Evolutionary conservation across 495 filamentous ascomycete species (phyloP).

Genomic region (Daldinia grandis): DNA sequence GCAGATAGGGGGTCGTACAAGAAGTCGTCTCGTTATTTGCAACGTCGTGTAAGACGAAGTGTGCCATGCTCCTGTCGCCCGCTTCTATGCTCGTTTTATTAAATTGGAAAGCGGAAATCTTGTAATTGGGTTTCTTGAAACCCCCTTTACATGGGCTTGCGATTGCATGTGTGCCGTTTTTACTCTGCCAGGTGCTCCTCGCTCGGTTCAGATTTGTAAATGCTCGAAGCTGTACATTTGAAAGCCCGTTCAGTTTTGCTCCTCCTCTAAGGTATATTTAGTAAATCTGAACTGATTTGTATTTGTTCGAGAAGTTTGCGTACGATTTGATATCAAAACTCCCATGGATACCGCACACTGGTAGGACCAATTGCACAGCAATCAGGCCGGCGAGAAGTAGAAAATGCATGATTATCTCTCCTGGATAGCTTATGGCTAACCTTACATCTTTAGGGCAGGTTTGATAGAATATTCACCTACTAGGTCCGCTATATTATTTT

Average conservation of each 20-base stretch:
- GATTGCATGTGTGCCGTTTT: not conserved
- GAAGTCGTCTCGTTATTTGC: conserved; percentile 18
- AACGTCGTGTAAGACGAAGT: conserved; percentile 22
- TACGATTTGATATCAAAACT: conserved; percentile 1
- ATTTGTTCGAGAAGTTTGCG: not conserved
- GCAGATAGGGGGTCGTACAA: conserved; percentile 37
- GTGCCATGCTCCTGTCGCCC: conserved; percentile 24
- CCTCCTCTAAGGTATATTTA: conserved; percentile 2
- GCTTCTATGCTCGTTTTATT: conserved; percentile 22
- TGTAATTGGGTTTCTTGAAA: conserved; percentile 30
- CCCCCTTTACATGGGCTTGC: conserved; percentile 20
- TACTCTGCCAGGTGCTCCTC: not conserved
- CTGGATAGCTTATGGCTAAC: not conserved
- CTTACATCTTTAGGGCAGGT: not conserved
- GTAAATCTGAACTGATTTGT: not conserved
- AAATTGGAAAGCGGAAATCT: conserved; percentile 30
- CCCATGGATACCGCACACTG: not conserved
- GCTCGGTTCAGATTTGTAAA: not conserved
- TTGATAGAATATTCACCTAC: not conserved
- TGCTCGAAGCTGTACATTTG: not conserved
- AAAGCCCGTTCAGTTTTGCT: not conserved
- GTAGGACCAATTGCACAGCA: conserved; percentile 9
- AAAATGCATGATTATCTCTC: conserved; percentile 2
- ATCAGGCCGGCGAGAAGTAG: not conserved
- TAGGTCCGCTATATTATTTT: not conserved